Percentiles rank a stretch among this genome's conserved stretches.
Evolutionary conservation across 768 basidiomycete species (phyloP).

Genomic region (Hortiboletus campestris): DNA sequence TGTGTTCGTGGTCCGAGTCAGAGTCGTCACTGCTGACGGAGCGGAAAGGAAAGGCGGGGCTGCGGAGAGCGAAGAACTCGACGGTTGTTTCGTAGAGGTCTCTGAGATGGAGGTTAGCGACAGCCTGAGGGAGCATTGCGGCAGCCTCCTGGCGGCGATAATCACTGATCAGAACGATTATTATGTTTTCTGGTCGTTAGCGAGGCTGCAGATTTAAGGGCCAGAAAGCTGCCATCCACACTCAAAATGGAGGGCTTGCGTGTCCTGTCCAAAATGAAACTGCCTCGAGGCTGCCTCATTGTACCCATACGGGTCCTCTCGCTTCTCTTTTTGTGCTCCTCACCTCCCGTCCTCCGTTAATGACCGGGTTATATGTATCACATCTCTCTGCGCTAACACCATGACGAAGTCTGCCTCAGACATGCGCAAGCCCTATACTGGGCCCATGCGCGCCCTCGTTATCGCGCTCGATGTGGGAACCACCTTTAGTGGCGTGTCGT

Average conservation of each 20-base stretch:
- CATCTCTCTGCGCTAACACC: slow-evolving; percentile 7
- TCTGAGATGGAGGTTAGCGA: slow-evolving; percentile 47
- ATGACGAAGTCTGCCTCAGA: slow-evolving; percentile 55
- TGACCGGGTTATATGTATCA: not conserved
- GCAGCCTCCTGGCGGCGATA: slow-evolving; percentile 33
- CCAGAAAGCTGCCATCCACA: too few species aligned
- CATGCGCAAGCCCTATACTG: slow-evolving; percentile 72
- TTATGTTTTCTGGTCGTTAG: not conserved
- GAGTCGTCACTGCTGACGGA: slow-evolving; percentile 27
- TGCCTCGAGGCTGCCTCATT: slow-evolving; percentile 17
- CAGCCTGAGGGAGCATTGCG: slow-evolving; percentile 39
- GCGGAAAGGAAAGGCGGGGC: slow-evolving; percentile 30
- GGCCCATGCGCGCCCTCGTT: slow-evolving; percentile 61
- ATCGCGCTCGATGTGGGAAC: slow-evolving; percentile 82
- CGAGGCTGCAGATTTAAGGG: slow-evolving; percentile 11
- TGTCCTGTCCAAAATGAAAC: not conserved
- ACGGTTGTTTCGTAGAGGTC: slow-evolving; percentile 53
- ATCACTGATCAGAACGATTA: slow-evolving; percentile 29
- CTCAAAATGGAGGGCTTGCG: slow-evolving; percentile 17
- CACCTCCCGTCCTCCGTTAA: not conserved
- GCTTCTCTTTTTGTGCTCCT: slow-evolving; percentile 1
- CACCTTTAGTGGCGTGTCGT: slow-evolving; percentile 81
- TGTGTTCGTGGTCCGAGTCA: slow-evolving; percentile 25
- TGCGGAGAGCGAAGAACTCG: slow-evolving; percentile 55
- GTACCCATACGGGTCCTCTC: too few species aligned